Base-by-base conservation (phyloP, 768 basidiomycete genomes). In the Kwoniella newhampshirensis region DNA sequence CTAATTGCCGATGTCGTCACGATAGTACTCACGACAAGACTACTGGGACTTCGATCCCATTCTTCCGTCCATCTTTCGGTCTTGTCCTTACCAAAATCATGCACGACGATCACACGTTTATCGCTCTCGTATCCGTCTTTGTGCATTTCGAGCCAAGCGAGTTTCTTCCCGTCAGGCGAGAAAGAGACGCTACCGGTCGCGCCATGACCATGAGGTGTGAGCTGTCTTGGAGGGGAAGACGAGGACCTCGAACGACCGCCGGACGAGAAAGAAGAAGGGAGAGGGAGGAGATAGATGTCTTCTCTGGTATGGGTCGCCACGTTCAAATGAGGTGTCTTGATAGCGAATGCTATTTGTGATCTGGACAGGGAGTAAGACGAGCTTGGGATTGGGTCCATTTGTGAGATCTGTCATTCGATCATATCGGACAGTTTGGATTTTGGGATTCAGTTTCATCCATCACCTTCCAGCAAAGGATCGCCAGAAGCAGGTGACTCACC, bases 91-190 rank as follows among this genome's bases (percentile, higher is more conserved):
- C 83, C 77, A 59, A 82, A 84, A 40, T 76, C 73, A 20, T 62
- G 51, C 15, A 94, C 77, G 68, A 91, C 84, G 44, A 92, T 81
- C 71, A 71, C 58, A 43, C 77, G 72, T 85, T 87, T 83, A 77
- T 94, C 93, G 49, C 87, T 81, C 76, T 97, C 93, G 64, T 92
- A 87, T 1, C 93, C 92, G 65, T 97, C 91, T 70, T 87, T 74
- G 49, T 86, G 85, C 60, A 92, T 82, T 74, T 97, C 88, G 36
- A 89, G 77, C 93, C 93, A 98, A 0, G 88, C 91, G 1, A 84
- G 84, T 74, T 87, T 87, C 46, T 81, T 81, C 0, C 87, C 88
- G 43, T 83, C 77, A 2, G 77, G 77, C 56, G 80, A 88, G 74
- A 94, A 84, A 6, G 83, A 81, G 0, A 90, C 87, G n/a, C 78